These are phyloP conservation scores for Breviolum minutum DNA, from an alignment of 73 alveolate genomes.

Conservation along the genomic window DNA sequence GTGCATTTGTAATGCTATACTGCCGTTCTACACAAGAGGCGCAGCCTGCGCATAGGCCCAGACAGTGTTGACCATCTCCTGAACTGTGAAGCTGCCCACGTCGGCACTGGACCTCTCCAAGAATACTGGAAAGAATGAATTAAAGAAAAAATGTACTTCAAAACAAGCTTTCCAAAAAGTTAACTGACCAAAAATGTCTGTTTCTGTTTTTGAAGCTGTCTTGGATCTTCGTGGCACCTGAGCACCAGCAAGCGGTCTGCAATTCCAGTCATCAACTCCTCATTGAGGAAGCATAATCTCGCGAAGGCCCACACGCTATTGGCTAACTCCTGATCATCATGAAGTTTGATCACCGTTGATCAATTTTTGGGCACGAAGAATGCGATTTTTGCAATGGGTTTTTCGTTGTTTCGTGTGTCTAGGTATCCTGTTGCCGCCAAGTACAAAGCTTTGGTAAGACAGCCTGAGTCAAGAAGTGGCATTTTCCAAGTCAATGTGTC, in stretches of 20 bases:
- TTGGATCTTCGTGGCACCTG: not conserved
- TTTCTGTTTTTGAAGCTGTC: too few relatives aligned
- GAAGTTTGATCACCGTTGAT: not conserved
- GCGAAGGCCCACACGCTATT: constrained; percentile 35
- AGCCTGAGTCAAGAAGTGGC: constrained; percentile 1
- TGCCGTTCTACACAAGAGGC: not conserved
- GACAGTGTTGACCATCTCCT: constrained; percentile 56
- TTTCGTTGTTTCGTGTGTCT: not conserved
- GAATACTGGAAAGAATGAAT: not conserved
- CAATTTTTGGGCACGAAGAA: not conserved
- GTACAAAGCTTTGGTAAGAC: constrained; percentile 30
- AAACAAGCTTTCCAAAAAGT: not conserved
- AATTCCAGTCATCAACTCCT: not conserved
- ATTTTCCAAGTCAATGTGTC: not conserved
- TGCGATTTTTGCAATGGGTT: too few relatives aligned
- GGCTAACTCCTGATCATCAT: constrained; percentile 31
- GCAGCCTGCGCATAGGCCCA: constrained; percentile 55
- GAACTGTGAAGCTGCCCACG: constrained; percentile 21
- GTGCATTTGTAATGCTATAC: not conserved
- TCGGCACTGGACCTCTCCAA: not conserved
- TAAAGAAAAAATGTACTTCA: not conserved
- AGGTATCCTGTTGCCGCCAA: constrained; percentile 65
- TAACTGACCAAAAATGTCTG: too few relatives aligned
- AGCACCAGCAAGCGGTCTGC: constrained; percentile 53
- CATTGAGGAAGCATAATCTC: constrained; percentile 4